These are phyloP conservation scores for Physcomitrium patens DNA, from an alignment of 225 moss, liverwort and hornwort genomes.

Conservation along the genomic window DNA sequence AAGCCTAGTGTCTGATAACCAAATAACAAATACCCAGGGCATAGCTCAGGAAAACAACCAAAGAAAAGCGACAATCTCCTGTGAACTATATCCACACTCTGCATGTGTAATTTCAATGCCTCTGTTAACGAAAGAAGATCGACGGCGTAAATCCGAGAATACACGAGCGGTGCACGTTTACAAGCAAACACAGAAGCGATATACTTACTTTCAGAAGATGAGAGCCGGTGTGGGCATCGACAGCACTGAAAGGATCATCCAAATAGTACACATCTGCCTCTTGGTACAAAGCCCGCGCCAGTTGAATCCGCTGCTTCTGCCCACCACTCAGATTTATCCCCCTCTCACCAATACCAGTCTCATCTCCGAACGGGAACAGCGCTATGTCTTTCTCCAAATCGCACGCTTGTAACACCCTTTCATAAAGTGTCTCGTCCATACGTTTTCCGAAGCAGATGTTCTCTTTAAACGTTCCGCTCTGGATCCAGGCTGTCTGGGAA, in stretches of 20 bases:
- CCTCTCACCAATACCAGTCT: conserved; percentile 75
- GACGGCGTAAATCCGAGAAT: neutral
- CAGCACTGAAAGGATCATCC: conserved; percentile 80
- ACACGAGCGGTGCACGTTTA: neutral
- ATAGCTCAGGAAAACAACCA: neutral
- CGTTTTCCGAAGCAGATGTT: conserved; percentile 58
- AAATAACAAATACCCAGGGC: neutral
- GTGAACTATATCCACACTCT: too few species aligned
- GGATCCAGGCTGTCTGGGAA: conserved; percentile 70
- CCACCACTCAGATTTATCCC: conserved; percentile 89
- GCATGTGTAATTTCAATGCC: too few species aligned
- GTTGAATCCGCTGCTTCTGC: conserved; percentile 82
- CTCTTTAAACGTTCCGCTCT: conserved; percentile 59
- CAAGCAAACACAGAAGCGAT: neutral
- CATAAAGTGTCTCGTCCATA: conserved; percentile 61
- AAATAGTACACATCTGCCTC: conserved; percentile 87
- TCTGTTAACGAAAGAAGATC: neutral
- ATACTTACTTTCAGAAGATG: conserved; percentile 35
- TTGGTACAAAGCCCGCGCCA: conserved; percentile 85
- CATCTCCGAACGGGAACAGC: conserved; percentile 64
- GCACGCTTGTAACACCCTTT: conserved; percentile 65
- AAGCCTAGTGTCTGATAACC: neutral
- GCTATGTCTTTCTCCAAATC: conserved; percentile 70
- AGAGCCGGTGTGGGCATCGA: conserved; percentile 56
- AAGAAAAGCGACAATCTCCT: neutral